Conservation (phyloP, 129 eudicot species). For the Smallanthus sonchifolius region DNA sequence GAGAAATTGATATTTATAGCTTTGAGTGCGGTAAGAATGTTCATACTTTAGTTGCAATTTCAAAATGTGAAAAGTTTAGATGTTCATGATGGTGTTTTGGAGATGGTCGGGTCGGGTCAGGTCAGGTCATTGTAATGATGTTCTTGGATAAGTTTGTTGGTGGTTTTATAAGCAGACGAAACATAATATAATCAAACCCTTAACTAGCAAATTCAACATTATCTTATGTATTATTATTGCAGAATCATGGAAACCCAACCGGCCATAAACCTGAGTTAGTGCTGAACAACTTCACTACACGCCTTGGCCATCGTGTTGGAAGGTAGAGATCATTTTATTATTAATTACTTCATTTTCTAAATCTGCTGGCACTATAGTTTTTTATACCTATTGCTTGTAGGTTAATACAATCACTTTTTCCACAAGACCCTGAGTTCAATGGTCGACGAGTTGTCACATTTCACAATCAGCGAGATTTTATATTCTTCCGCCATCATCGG, state of each 20-base stretch:
- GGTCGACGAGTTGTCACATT: constrained; percentile 96
- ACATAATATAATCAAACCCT: neutral
- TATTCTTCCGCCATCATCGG: constrained; percentile 98
- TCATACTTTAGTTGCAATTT: neutral
- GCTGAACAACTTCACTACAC: constrained; percentile 82
- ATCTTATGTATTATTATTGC: constrained; percentile 18
- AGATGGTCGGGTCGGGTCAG: neutral
- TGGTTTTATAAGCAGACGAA: neutral
- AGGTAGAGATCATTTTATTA: constrained; percentile 36
- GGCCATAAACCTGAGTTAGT: constrained; percentile 89
- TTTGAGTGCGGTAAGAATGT: neutral
- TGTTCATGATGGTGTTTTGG: neutral
- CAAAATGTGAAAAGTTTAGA: neutral
- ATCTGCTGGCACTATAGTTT: neutral
- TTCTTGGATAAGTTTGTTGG: neutral
- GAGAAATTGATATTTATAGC: neutral
- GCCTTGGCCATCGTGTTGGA: constrained; percentile 91
- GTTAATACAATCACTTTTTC: constrained; percentile 86
- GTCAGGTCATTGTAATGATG: neutral
- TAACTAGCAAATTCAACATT: neutral
- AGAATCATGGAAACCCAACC: constrained; percentile 98
- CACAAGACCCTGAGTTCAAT: constrained; percentile 85
- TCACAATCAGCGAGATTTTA: constrained; percentile 93
- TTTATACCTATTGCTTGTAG: constrained; percentile 27
- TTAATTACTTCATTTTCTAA: neutral